These are phyloP conservation scores for Lentinula boryana DNA, from an alignment of 768 basidiomycete genomes.

Conservation along the genomic window DNA sequence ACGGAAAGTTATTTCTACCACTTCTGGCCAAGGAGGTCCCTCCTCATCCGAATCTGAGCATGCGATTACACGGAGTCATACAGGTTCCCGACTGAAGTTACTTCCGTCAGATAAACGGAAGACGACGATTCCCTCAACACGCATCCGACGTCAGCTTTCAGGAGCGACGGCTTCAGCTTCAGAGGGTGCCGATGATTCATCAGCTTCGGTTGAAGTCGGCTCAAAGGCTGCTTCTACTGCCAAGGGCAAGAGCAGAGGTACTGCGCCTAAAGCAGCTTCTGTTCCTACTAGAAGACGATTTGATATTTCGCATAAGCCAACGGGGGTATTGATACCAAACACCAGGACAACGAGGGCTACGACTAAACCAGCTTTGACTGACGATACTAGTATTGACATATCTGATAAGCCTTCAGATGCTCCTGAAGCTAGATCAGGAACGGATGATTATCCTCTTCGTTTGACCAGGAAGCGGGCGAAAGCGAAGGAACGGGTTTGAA, in stretches of 20 bases:
- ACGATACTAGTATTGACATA: background rate
- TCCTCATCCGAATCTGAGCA: background rate
- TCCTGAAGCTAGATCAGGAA: background rate
- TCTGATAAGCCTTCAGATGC: background rate
- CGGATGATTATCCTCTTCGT: background rate
- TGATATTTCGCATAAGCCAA: background rate
- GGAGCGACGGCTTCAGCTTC: background rate
- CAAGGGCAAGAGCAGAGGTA: background rate
- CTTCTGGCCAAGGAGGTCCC: background rate
- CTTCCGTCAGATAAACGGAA: background rate
- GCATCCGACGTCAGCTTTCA: background rate
- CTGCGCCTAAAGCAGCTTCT: background rate
- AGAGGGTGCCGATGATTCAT: background rate
- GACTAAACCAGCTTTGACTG: background rate
- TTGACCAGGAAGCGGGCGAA: background rate
- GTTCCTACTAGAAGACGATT: background rate
- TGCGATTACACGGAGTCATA: background rate
- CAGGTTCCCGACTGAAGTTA: background rate
- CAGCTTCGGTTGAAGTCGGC: background rate
- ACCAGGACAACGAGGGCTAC: background rate
- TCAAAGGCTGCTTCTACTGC: background rate
- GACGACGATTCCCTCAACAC: background rate
- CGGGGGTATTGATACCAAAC: background rate
- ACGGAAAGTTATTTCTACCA: background rate
- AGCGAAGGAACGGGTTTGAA: background rate